phyloP scores from a whole-genome alignment of 306 rosid species.

The Luffa aegyptiaca region DNA sequence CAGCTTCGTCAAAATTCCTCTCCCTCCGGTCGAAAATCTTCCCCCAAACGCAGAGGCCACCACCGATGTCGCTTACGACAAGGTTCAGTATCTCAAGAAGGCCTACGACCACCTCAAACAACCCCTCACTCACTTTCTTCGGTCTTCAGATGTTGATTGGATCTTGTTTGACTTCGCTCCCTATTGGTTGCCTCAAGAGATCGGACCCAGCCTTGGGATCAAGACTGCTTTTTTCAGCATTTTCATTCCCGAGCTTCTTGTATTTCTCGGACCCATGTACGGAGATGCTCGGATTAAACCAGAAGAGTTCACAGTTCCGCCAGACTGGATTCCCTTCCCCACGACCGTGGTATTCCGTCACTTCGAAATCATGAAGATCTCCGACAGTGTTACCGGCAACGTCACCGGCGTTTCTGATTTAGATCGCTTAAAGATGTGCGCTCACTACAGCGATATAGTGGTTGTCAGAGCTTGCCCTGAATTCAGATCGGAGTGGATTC shows the following conservation, averaged over 20 bases:
- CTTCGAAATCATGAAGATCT: slow-evolving; percentile 17
- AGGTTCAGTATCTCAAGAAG: slow-evolving; percentile 8
- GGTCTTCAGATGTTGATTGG: slow-evolving; percentile 13
- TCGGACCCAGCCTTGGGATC: not conserved
- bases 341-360: slow-evolving; percentile 13
- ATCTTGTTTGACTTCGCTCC: slow-evolving; percentile 16
- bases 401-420: not conserved
- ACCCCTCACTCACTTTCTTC: slow-evolving; percentile 1
- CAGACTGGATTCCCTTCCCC: slow-evolving; percentile 21
- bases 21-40: slow-evolving; percentile 24
- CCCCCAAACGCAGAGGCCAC: slow-evolving; percentile 15
- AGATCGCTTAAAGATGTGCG: not conserved
- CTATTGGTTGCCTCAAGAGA: slow-evolving; percentile 7
- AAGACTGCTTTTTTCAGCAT: slow-evolving; percentile 1
- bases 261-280: not conserved
- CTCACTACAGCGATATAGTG: not conserved
- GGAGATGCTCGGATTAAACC: not conserved
- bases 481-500: slow-evolving; percentile 11
- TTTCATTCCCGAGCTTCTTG: not conserved
- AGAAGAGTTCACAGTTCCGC: not conserved
- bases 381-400: not conserved
- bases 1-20: slow-evolving; percentile 26
- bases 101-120: slow-evolving; percentile 18
- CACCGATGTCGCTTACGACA: not conserved
- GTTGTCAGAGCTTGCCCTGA: slow-evolving; percentile 11